Evolutionary conservation across 176 grass and related monocot genomes (phyloP), one percentile per base, ranked within the genome.

Genomic region (Tillandsia fasciculata): DNA sequence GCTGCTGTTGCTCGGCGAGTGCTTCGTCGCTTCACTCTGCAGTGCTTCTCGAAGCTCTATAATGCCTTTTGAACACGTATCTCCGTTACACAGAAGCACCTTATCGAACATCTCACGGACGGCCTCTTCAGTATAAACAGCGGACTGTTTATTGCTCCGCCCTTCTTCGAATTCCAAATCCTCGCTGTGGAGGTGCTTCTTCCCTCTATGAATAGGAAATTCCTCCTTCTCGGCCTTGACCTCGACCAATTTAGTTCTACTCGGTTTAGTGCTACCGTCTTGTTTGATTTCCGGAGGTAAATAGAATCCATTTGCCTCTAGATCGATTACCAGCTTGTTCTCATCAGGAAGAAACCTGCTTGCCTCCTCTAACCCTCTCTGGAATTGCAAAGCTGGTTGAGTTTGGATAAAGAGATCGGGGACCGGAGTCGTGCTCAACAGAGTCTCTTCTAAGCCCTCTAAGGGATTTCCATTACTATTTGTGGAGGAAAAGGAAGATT

Each of bases 91-190:
- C 10, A 97, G 77, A 70, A 97, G 81, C 10, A 97, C 84, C 78
- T 82, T 92, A 81, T 97, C 94, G 48, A 97, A 78, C 89, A 97
- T 80, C 52, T 90, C 84, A 14, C 94, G 79, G 50, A 89, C 78
- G 50, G 88, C 12, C 54, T 90, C 79, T 24, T 87, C 89, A 0
- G 89, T 74, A 17, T 87, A 88, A 51, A 78, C 33, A 3, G 89
- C 87, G 2, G 84, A 93, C 52, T 97, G 94, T 75, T 97, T 97
- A 66, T 66, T 86, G 52, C 89, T 83, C 78, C 94, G 85, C 27
- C 70, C 78, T 85, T 89, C 93, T 76, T 92, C 89, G 47, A 70
- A 81, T 83, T 93, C 86, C 80, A 85, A 56, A 57, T 91, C 86
- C 54, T 90, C 86, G 26, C 77, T 75, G 49, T 86, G 74, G 5